These are phyloP conservation scores for Pugionium cornutum DNA, from an alignment of 345 rosid species.

Conservation along the genomic window DNA sequence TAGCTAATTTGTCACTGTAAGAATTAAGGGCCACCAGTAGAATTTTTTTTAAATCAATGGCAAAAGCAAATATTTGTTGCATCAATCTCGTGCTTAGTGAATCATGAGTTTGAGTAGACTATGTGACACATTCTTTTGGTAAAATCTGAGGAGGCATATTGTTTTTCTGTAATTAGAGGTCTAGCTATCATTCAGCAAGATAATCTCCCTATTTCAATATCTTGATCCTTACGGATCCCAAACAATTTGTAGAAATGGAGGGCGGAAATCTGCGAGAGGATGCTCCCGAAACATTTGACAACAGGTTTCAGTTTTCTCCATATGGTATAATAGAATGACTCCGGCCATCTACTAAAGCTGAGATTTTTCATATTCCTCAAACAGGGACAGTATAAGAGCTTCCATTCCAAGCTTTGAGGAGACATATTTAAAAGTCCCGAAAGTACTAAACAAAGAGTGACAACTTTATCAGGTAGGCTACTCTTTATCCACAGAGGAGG, in stretches of 20 bases:
- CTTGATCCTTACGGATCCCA: conserved; percentile 21
- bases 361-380: conserved; percentile 10
- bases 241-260: conserved; percentile 54
- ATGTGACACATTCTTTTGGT: background rate
- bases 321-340: background rate
- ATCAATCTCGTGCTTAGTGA: background rate
- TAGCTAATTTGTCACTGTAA: background rate
- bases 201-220: no score
- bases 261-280: conserved; percentile 68
- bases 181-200: background rate
- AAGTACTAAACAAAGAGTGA: conserved; percentile 74
- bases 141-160: background rate
- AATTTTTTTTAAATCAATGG: background rate
- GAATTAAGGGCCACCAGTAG: background rate
- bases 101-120: background rate
- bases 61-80: conserved; percentile 1
- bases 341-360: background rate
- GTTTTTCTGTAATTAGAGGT: background rate
- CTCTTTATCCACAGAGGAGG: conserved; percentile 2
- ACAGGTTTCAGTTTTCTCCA: conserved; percentile 46
- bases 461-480: conserved; percentile 28
- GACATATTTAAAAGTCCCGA: conserved; percentile 47
- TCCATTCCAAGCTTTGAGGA: conserved; percentile 72
- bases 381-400: conserved; percentile 60
- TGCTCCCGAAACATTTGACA: conserved; percentile 62